Percentiles rank a stretch among this genome's conserved stretches.
phyloP scores from a whole-genome alignment of 164 flowering plant species.

The Hamamelis virginiana region DNA sequence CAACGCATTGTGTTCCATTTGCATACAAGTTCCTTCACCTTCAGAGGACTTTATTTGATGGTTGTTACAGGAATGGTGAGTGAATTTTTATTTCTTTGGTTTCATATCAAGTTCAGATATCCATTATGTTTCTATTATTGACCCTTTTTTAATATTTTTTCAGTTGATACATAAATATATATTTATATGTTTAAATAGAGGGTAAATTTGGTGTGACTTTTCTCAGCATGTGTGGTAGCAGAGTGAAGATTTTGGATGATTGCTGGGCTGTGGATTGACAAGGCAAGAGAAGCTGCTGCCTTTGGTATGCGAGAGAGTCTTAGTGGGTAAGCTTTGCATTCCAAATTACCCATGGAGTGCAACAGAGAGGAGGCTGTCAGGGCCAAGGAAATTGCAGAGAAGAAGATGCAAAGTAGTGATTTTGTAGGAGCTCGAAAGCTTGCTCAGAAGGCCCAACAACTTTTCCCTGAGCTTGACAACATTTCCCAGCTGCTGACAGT shows the following conservation, averaged over 20 bases:
- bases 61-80: conserved; percentile 2
- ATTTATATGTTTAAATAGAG: neutral
- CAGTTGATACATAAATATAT: too few relatives aligned
- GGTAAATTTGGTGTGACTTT: neutral
- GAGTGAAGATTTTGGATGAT: conserved; percentile 13
- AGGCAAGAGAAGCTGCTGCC: neutral
- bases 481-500: conserved; percentile 37
- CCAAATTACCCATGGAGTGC: conserved; percentile 38
- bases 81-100: neutral
- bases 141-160: too few relatives aligned
- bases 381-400: conserved; percentile 46
- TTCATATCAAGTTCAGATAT: neutral
- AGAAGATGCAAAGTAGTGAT: conserved; percentile 37
- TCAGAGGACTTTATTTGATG: neutral
- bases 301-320: neutral
- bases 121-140: too few relatives aligned
- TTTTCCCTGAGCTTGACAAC: conserved; percentile 47
- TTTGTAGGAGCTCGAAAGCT: conserved; percentile 41
- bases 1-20: neutral
- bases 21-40: neutral
- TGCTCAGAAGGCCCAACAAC: conserved; percentile 40
- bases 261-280: neutral
- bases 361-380: conserved; percentile 62
- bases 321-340: neutral
- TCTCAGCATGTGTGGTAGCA: neutral